Percentiles rank a stretch among this genome's conserved stretches.
These are phyloP conservation scores for Tetracentron sinense DNA, from an alignment of 164 flowering plant species.

Conservation along the genomic window DNA sequence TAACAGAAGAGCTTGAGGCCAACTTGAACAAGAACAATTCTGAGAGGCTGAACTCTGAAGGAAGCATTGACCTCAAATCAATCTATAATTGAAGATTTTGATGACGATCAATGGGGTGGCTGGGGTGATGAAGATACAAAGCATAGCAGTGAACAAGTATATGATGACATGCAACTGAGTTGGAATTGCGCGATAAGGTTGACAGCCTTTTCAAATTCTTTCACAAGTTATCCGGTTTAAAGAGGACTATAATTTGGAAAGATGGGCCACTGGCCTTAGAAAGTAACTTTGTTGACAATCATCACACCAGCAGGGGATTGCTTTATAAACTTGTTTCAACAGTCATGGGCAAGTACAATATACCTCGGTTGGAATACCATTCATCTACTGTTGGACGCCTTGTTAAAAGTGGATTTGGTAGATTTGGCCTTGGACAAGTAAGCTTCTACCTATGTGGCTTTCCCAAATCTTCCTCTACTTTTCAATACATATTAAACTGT, in stretches of 20 bases:
- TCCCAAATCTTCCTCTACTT: not conserved
- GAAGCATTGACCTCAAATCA: slow-evolving; percentile 34
- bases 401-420: slow-evolving; percentile 94
- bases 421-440: slow-evolving; percentile 98
- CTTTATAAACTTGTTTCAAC: slow-evolving; percentile 60
- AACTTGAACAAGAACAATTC: slow-evolving; percentile 38
- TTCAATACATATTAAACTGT: slow-evolving; percentile 1
- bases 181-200: slow-evolving; percentile 85
- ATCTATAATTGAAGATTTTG: slow-evolving; percentile 52
- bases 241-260: slow-evolving; percentile 36
- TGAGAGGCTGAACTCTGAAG: slow-evolving; percentile 36
- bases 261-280: slow-evolving; percentile 44
- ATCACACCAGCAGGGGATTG: slow-evolving; percentile 49
- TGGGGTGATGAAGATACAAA: slow-evolving; percentile 87
- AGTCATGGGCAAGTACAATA: slow-evolving; percentile 55
- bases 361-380: slow-evolving; percentile 89
- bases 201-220: slow-evolving; percentile 82
- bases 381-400: slow-evolving; percentile 90
- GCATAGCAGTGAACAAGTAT: slow-evolving; percentile 37
- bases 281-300: slow-evolving; percentile 40
- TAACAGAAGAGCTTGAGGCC: slow-evolving; percentile 67
- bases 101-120: slow-evolving; percentile 88
- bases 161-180: slow-evolving; percentile 73
- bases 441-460: not conserved
- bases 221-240: slow-evolving; percentile 66